Percentiles rank a stretch among this genome's conserved stretches.
These are phyloP conservation scores for Claviceps maximensis DNA, from an alignment of 2,329 filamentous ascomycete species.

Conservation along the genomic window DNA sequence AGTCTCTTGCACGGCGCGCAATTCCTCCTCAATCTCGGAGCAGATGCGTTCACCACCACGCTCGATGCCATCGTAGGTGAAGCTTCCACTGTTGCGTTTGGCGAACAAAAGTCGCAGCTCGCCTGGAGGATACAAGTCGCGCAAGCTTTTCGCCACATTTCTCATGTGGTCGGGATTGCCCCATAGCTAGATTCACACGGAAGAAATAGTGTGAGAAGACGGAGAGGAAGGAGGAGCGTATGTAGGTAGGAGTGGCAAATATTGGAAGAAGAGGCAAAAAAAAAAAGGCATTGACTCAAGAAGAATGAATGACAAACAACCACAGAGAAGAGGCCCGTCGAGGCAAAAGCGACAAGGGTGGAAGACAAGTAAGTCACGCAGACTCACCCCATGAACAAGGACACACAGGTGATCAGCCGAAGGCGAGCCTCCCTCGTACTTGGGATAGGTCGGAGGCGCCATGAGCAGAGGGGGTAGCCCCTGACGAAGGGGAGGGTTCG, in stretches of 20 bases:
- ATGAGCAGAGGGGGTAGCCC: conserved; percentile 4
- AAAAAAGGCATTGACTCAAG: not conserved
- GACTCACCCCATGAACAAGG: conserved; percentile 59
- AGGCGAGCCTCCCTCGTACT: conserved; percentile 34
- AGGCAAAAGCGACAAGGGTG: not conserved
- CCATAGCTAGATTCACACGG: conserved; percentile 44
- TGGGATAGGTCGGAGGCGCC: conserved; percentile 7
- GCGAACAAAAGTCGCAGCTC: conserved; percentile 57
- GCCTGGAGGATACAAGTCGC: conserved; percentile 46
- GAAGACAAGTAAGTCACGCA: not conserved
- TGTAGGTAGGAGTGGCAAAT: too few relatives aligned
- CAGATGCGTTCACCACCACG: conserved; percentile 54
- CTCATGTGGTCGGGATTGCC: conserved; percentile 64
- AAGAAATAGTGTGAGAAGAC: not conserved
- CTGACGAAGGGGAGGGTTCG: conserved; percentile 2
- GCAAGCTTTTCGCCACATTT: conserved; percentile 52
- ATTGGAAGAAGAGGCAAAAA: not conserved
- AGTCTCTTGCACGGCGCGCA: conserved; percentile 39
- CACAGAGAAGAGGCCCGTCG: too few relatives aligned
- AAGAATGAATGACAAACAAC: not conserved
- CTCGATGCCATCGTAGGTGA: conserved; percentile 59
- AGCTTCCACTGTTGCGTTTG: conserved; percentile 60
- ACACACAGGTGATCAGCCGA: conserved; percentile 61
- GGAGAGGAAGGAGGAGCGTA: not conserved
- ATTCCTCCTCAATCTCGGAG: conserved; percentile 51